Percentiles rank a stretch among this genome's conserved stretches.
Evolutionary conservation across 139 green algal species (phyloP).

Genomic region (Ostreobium quekettii): DNA sequence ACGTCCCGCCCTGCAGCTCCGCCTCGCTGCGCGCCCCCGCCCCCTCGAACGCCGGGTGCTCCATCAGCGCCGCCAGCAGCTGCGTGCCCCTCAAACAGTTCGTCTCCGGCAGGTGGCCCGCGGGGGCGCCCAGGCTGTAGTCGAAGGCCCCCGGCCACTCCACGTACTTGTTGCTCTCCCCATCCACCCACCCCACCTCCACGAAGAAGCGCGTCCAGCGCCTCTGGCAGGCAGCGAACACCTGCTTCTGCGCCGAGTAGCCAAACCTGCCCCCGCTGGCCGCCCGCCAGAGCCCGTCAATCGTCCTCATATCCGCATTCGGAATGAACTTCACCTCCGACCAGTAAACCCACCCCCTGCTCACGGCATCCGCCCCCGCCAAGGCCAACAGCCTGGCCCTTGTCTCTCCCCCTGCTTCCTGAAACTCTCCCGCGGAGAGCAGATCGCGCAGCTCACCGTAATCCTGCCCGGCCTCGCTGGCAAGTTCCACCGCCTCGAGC

Average conservation of each 20-base stretch:
- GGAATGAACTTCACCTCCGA: conserved; percentile 76
- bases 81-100: conserved; percentile 93
- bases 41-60: conserved; percentile 85
- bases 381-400: conserved; percentile 80
- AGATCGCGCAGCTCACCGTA: conserved; percentile 69
- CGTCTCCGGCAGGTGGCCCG: conserved; percentile 93
- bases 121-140: conserved; percentile 67
- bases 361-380: conserved; percentile 68
- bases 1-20: too few relatives aligned
- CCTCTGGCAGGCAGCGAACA: conserved; percentile 69
- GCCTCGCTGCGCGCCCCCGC: too few relatives aligned
- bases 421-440: conserved; percentile 73
- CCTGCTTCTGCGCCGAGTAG: conserved; percentile 88
- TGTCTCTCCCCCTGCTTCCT: conserved; percentile 86
- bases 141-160: conserved; percentile 95
- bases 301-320: conserved; percentile 66
- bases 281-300: conserved; percentile 86
- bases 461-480: conserved; percentile 62
- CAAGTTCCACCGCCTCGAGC: not conserved
- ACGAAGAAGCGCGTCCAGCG: conserved; percentile 93
- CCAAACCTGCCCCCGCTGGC: conserved; percentile 79
- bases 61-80: conserved; percentile 82
- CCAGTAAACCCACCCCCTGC: conserved; percentile 80
- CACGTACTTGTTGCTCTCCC: conserved; percentile 74
- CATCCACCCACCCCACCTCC: conserved; percentile 83